Base-by-base conservation (phyloP, 208 protist genomes). In the Trypanosoma melophagium region DNA sequence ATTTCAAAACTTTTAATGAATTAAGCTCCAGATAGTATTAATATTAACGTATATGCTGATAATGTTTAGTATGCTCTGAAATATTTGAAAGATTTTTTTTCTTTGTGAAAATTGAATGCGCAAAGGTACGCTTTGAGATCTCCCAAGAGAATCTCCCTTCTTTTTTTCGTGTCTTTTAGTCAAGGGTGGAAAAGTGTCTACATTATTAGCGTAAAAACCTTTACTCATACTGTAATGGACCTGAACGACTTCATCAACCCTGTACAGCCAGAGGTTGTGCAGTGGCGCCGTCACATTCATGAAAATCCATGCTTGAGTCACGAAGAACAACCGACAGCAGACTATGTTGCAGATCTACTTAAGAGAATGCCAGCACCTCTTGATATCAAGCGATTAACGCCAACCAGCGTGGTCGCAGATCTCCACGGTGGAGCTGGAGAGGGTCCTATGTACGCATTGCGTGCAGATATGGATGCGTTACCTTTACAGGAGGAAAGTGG, bases 381-480 rank as follows among this genome's bases (percentile, higher is more conserved):
- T 35, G 66, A 54, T n/a, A 74, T 87, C 49, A 70, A 53, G 62
- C 71, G 76, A 22, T 83, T 77, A 12, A 70, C 68, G 13, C 77
- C 80, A 12, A 89, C 56, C 42, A 72, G 73, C 8, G 76, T 87
- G 7, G 69, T 92, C 13, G 82, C 86, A 1, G 71, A 83, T 47
- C 75, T 92, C 49, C 79, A 66, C 28, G 82, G 86, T 16, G 63
- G 74, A n/a, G 85, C 79, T 16, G 81, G 75, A 22, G 76, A 69
- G 52, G 82, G 80, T 3, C 77, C 79, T 44, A 82, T 77, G 52
- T 68, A 81, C 17, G 86, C 86, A 2, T 73, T 88, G 65, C 77
- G 82, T 59, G 77, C 86, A 16, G 80, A 88, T 63, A 92, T 92
- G 58, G 86, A 92, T 59, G 86, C 86, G 17, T 77, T 88, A 55